Base-by-base conservation (phyloP, 352 stramenopile genomes). In the Plasmopara muralis region DNA sequence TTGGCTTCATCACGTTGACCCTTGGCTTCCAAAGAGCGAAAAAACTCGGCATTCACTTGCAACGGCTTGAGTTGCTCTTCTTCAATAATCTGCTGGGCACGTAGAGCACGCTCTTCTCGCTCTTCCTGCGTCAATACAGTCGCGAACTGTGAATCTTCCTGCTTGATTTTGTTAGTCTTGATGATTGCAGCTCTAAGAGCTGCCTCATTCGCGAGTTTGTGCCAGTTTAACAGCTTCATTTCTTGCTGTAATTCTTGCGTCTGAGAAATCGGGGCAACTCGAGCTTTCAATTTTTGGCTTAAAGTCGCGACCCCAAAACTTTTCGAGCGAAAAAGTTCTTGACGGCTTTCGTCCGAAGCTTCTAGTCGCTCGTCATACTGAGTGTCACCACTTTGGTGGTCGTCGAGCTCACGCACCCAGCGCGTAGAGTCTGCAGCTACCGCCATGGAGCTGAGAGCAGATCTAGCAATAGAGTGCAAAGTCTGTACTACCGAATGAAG, bases 221-320 rank as follows among this genome's bases (percentile, higher is more conserved):
- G 90, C 90, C 90, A 97, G 45, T 95, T 89, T 42, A 97, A 76
- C 39, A 97, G 66, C 70, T 97, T 96, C 73, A 97, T 92, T 60
- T 97, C 90, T 60, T 90, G 77, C 57, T 91, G 72, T 9, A 89
- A 60, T 42, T 96, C 84, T n/a, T 97, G 74, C 0, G 95, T 53
- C 50, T 92, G 75, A 12, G 69, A 79, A 12, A 62, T 53, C 18
- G 55, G 39, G 3, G 18, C 57, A 14, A 60, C 43, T 39, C 52
- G 51, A 9, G 52, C 40, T 33, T 63, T 72, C 30, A 54, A 13
- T 31, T 66, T 71, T 25, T 25, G 20, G 20, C 20, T 25, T 25
- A 25, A 25, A 25, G 20, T 25, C 20, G 20, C 20, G 1, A 25
- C 20, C 20, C 20, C 20, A 25, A 25, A 1, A 25, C 20, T 25